Conservation (phyloP, 139 green algal species). For the Closterium sp. region DNA sequence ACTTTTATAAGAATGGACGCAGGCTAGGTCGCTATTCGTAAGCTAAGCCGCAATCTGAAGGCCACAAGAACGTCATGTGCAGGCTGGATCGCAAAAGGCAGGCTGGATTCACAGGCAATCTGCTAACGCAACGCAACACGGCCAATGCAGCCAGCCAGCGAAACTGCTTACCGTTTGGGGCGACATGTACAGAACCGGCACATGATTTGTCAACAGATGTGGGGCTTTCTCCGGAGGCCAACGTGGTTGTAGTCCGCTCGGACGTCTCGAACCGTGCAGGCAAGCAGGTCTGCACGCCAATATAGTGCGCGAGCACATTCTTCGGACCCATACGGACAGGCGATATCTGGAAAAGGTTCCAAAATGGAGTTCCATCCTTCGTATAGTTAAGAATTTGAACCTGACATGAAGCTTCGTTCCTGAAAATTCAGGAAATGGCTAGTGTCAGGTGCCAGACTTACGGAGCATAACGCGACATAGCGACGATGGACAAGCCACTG, state of each 20-base stretch:
- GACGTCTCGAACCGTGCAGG: background rate
- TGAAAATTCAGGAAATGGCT: background rate
- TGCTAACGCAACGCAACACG: background rate
- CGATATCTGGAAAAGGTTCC: conserved; percentile 95
- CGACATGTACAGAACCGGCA: background rate
- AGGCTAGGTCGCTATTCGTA: background rate
- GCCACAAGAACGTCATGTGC: no score
- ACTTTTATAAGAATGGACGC: background rate
- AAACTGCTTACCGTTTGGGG: background rate
- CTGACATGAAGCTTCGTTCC: conserved; percentile 19
- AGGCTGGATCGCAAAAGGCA: background rate
- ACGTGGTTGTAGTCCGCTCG: background rate
- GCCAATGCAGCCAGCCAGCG: no score
- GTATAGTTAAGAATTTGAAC: conserved; percentile 90
- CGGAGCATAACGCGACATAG: background rate
- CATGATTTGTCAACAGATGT: no score
- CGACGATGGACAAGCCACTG: background rate
- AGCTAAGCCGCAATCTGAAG: no score
- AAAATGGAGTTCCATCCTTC: conserved; percentile 88
- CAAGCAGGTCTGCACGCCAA: conserved; percentile 26
- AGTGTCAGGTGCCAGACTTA: background rate
- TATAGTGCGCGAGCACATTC: conserved; percentile 10
- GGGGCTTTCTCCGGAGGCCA: background rate
- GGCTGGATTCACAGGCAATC: background rate
- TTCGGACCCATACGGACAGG: conserved; percentile 66